phyloP scores from a whole-genome alignment of 2,329 filamentous ascomycete genomes.

The Ascochyta pisi region DNA sequence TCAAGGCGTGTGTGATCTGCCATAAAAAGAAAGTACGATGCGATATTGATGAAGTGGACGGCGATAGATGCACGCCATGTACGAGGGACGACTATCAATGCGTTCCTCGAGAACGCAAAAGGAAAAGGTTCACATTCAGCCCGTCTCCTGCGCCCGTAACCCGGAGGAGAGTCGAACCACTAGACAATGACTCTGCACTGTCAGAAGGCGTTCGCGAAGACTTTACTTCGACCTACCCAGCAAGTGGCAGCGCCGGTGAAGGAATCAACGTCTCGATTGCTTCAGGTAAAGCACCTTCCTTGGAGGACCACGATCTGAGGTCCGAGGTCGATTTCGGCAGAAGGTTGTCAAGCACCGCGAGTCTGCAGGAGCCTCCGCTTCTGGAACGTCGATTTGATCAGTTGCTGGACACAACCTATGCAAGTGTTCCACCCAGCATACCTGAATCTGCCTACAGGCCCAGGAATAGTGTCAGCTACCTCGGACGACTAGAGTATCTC shows the following conservation, averaged over 20 bases:
- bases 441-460: slow-evolving; percentile 22
- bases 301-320: slow-evolving; percentile 24
- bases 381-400: slow-evolving; percentile 26
- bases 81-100: slow-evolving; percentile 43
- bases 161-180: slow-evolving; percentile 20
- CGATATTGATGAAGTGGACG: slow-evolving; percentile 38
- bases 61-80: slow-evolving; percentile 50
- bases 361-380: slow-evolving; percentile 29
- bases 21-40: slow-evolving; percentile 53
- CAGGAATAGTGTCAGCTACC: slow-evolving; percentile 39
- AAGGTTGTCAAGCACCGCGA: slow-evolving; percentile 30
- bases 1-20: slow-evolving; percentile 52
- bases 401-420: slow-evolving; percentile 25
- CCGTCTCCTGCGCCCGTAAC: slow-evolving; percentile 35
- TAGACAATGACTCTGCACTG: slow-evolving; percentile 17
- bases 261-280: slow-evolving; percentile 4
- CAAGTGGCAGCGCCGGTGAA: slow-evolving; percentile 11
- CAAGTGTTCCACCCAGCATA: slow-evolving; percentile 23
- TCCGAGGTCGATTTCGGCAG: slow-evolving; percentile 28
- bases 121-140: slow-evolving; percentile 44
- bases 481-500: slow-evolving; percentile 43
- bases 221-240: slow-evolving; percentile 8
- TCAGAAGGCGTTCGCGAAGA: slow-evolving; percentile 19
- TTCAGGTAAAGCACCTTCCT: slow-evolving; percentile 6
- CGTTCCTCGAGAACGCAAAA: slow-evolving; percentile 40